These are phyloP conservation scores for Tricholoma hemisulphureum DNA, from an alignment of 768 basidiomycete genomes.

Conservation along the genomic window DNA sequence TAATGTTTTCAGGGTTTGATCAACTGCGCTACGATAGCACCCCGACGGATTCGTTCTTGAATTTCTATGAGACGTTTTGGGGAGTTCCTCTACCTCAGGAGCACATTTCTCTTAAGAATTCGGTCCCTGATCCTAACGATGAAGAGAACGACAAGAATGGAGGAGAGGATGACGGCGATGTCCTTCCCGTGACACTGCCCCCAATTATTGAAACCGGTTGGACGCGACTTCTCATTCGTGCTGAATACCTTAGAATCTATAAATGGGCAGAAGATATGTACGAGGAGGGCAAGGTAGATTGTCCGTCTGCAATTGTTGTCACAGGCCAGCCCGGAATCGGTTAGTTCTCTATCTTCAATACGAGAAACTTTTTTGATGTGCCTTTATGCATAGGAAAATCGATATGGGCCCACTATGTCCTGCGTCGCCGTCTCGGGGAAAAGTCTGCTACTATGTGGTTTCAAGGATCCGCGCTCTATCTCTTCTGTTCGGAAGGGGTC, in stretches of 20 bases:
- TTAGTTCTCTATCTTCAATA: constrained; percentile 5
- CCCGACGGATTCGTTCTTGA: too few species aligned
- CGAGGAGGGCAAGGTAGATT: background rate
- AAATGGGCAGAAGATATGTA: constrained; percentile 6
- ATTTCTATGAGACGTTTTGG: too few species aligned
- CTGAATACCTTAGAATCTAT: constrained; percentile 13
- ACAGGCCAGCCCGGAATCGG: constrained; percentile 13
- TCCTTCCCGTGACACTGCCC: background rate
- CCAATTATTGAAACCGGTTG: constrained; percentile 3
- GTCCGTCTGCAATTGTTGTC: constrained; percentile 5
- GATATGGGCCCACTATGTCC: constrained; percentile 7
- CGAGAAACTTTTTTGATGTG: too few species aligned
- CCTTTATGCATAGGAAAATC: constrained; percentile 10
- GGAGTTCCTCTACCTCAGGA: too few species aligned
- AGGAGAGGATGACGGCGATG: background rate
- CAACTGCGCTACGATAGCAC: too few species aligned
- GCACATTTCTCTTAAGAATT: too few species aligned
- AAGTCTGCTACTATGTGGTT: constrained; percentile 7
- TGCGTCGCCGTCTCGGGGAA: constrained; percentile 7
- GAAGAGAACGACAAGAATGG: background rate
- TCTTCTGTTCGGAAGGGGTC: constrained; percentile 8
- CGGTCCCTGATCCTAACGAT: too few species aligned
- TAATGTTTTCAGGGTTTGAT: too few species aligned
- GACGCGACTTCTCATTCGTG: constrained; percentile 6
- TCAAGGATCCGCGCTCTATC: constrained; percentile 5